Evolutionary conservation across 345 rosid species (phyloP).

Genomic region (Euphorbia tirucalli): DNA sequence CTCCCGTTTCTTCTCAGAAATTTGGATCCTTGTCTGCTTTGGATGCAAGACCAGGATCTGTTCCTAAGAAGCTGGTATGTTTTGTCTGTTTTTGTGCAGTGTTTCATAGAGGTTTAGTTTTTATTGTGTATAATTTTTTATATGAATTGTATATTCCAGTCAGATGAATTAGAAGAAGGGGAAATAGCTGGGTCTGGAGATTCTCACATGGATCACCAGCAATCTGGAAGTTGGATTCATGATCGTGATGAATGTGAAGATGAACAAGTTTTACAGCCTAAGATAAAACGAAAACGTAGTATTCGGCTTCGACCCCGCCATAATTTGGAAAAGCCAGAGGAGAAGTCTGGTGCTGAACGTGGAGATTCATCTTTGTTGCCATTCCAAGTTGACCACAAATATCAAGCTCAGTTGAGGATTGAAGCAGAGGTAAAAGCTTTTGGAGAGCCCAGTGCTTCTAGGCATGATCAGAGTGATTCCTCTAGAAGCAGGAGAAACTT

Average conservation of each 20-base stretch:
- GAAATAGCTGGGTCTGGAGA: constrained; percentile 96
- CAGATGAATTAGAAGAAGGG: constrained; percentile 95
- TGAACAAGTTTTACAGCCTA: constrained; percentile 97
- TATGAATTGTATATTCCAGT: constrained; percentile 47
- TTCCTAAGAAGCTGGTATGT: constrained; percentile 73
- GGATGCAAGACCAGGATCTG: constrained; percentile 86
- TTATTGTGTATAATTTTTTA: constrained; percentile 22
- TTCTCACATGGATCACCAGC: constrained; percentile 85
- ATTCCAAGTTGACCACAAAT: constrained; percentile 56
- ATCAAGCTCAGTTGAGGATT: constrained; percentile 58
- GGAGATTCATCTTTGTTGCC: constrained; percentile 51
- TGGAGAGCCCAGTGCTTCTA: constrained; percentile 43
- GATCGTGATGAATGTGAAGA: constrained; percentile 96
- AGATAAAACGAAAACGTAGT: constrained; percentile 94
- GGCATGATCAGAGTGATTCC: constrained; percentile 71
- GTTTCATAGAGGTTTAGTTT: constrained; percentile 5
- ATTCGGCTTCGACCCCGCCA: constrained; percentile 88
- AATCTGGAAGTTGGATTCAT: constrained; percentile 93
- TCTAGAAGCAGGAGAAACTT: constrained; percentile 56
- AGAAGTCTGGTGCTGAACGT: constrained; percentile 51
- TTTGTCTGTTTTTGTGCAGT: constrained; percentile 13
- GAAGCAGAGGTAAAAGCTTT: constrained; percentile 41
- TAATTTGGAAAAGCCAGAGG: constrained; percentile 61
- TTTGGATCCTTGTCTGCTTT: constrained; percentile 95
- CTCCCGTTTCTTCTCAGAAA: constrained; percentile 86